Evolutionary conservation across 768 basidiomycete species (phyloP).

Genomic region (Rhodotorula diobovata): DNA sequence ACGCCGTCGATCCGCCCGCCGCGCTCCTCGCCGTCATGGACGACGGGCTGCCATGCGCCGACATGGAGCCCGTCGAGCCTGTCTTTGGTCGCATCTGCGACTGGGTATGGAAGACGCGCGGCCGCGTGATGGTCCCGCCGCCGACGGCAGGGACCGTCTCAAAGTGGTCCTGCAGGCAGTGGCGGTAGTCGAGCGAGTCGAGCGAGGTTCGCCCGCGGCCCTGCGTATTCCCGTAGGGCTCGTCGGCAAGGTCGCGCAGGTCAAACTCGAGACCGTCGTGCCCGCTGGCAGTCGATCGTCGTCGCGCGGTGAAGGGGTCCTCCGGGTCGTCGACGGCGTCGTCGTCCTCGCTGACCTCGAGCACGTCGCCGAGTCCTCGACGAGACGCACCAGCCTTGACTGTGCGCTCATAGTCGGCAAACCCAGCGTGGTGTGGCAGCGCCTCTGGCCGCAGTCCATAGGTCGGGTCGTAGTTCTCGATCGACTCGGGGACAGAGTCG

Average conservation of each 20-base stretch:
- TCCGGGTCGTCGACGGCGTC: constrained; percentile 43
- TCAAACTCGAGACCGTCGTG: background rate
- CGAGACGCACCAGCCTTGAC: constrained; percentile 50
- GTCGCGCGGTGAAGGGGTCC: constrained; percentile 14
- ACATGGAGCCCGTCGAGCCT: constrained; percentile 41
- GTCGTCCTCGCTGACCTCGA: constrained; percentile 48
- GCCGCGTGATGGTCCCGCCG: constrained; percentile 78
- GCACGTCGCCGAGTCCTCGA: constrained; percentile 46
- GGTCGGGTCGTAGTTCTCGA: constrained; percentile 91
- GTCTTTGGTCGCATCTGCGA: constrained; percentile 57
- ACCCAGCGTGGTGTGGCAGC: constrained; percentile 75
- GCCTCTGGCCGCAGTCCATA: constrained; percentile 92
- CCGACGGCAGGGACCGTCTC: constrained; percentile 89
- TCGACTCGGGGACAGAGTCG: constrained; percentile 54
- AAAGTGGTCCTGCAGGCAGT: constrained; percentile 50
- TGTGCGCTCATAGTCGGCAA: constrained; percentile 69
- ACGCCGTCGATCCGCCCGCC: constrained; percentile 15
- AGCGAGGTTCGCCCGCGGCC: background rate
- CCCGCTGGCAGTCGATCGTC: background rate
- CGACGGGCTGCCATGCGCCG: constrained; percentile 37
- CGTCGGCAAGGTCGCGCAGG: constrained; percentile 8
- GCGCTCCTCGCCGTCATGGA: constrained; percentile 24
- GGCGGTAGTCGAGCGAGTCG: constrained; percentile 47
- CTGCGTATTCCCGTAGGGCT: background rate
- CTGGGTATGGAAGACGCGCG: constrained; percentile 78